Conservation (phyloP, 108 stramenopile species). For the Nannochloropsis oceanica region DNA sequence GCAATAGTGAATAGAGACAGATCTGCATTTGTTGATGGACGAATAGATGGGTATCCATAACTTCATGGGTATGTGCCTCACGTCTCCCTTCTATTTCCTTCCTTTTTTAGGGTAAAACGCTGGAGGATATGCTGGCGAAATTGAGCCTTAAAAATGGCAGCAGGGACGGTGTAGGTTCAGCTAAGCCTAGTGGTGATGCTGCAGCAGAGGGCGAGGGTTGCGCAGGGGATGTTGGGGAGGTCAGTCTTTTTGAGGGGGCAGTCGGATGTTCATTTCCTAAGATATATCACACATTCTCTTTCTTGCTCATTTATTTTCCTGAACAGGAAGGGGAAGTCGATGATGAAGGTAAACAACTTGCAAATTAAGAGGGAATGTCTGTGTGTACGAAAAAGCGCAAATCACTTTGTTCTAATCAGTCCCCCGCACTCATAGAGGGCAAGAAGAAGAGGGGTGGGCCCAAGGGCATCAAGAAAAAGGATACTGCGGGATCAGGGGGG, state of each 20-base stretch:
- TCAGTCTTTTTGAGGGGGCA: not conserved
- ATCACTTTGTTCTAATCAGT: not conserved
- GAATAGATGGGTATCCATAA: too few species aligned
- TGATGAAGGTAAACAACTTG: not conserved
- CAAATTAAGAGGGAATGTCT: too few species aligned
- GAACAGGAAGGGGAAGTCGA: not conserved
- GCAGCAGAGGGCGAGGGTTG: not conserved
- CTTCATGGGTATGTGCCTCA: not conserved
- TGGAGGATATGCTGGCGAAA: not conserved
- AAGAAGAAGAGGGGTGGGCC: conserved; percentile 54
- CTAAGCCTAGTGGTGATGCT: not conserved
- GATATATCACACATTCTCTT: too few species aligned
- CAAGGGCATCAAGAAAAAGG: conserved; percentile 50
- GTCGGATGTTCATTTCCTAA: not conserved
- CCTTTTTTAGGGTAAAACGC: not conserved
- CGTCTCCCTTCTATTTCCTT: not conserved
- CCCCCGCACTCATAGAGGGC: not conserved
- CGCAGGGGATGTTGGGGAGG: not conserved
- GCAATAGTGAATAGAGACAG: not conserved
- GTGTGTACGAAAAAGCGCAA: too few species aligned
- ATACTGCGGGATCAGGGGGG: conserved; percentile 41
- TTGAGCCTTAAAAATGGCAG: not conserved
- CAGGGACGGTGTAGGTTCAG: not conserved
- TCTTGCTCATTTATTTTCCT: not conserved
- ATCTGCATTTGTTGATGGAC: too few species aligned